Evolutionary conservation across 2,329 filamentous ascomycete genomes (phyloP), one percentile per base, ranked within the genome.

Genomic region (Phialophora tarda): DNA sequence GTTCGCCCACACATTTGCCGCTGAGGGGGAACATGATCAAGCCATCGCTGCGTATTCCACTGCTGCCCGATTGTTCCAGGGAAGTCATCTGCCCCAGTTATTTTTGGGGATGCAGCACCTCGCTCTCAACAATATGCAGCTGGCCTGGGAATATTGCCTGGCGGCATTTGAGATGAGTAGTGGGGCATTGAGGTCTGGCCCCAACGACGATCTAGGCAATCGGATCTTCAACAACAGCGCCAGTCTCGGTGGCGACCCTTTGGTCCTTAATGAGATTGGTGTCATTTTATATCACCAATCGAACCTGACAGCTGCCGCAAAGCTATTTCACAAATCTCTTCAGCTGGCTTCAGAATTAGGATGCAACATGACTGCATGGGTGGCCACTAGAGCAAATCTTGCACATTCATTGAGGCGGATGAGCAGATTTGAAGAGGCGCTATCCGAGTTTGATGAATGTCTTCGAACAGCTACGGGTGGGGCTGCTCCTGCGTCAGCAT

Each of bases 41-140:
- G 95, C 95, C 56, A 97, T 99, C 69, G 96, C 93, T 8, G 95
- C 96, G 0, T 99, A 99, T 80, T 96, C 92, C 32, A 99, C 95
- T 0, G 95, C 95, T 0, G 94, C 94, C 1, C 86, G 95, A 47
- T 82, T 99, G 0, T 99, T 99, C 79, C 96, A 97, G 82, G 95
- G 95, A 47, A 98, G 94, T 0, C 96, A 99, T 77, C 84, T 99
- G 1, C 95, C 95, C 0, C 94, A 97, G 75, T 87, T 99, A 2
- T 99, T 98, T 77, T 82, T 99, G 28, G 95, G 96, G 6, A 99
- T 99, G 95, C 96, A 99, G 77, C 96, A 99, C 78, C 89, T 98
- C 56, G 92, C 94, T 21, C 85, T 99, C 67, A 96, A 96, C 78
- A 98, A 99, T 74, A 91, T 98, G 86, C 89, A 89, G 0, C 85